A percentile compares a stretch with the other conserved stretches of the same genome.
These are phyloP conservation scores for Eucalyptus coolabah DNA, from an alignment of 345 rosid genomes.

Conservation along the genomic window DNA sequence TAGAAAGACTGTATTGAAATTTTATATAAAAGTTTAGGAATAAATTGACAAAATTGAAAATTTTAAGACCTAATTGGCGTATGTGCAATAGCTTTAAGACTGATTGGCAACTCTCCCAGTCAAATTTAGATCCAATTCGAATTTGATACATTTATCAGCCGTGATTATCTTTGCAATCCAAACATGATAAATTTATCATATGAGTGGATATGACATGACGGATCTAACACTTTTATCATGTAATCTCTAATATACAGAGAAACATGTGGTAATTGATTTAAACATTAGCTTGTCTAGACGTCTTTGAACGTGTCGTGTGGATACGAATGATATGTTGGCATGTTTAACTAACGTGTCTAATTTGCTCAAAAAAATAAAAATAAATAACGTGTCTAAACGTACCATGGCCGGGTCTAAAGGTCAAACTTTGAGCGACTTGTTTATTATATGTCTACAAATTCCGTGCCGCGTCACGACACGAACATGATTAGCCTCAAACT, in stretches of 20 bases:
- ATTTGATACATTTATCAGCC: neutral
- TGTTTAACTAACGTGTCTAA: neutral
- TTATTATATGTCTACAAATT: neutral
- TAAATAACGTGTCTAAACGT: neutral
- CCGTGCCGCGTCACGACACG: neutral
- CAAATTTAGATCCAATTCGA: neutral
- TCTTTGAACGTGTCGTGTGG: neutral
- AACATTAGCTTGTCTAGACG: neutral
- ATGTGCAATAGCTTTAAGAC: neutral
- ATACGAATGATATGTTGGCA: neutral
- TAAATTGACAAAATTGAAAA: neutral
- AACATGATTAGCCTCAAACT: neutral
- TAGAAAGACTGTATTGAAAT: neutral
- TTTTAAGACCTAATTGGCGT: neutral
- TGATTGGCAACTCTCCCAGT: neutral
- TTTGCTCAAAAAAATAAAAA: too few relatives aligned
- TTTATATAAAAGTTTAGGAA: neutral
- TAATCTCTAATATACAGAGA: neutral
- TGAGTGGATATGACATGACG: neutral
- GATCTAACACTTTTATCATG: neutral
- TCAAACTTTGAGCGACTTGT: neutral
- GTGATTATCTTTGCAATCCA: neutral
- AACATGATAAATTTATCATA: neutral
- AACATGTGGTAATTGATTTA: neutral
- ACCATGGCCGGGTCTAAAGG: too few relatives aligned